phyloP scores from a whole-genome alignment of 2,329 filamentous ascomycete species.

The Drechslera avenae region DNA sequence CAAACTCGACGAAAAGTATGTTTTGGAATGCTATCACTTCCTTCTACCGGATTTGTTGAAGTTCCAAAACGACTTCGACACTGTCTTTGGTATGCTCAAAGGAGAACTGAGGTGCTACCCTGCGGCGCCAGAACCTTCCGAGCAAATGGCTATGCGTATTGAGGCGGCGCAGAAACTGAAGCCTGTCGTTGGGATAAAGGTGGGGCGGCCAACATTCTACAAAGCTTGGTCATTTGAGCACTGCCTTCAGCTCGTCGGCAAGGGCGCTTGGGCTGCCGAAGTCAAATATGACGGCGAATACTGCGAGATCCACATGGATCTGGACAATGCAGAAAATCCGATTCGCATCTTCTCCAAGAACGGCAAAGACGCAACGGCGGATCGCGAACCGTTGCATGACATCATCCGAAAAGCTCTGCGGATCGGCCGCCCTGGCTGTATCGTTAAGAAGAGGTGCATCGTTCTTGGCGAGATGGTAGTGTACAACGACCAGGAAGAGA shows the following conservation, averaged over 20 bases:
- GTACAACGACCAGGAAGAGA: slow-evolving; percentile 69
- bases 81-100: slow-evolving; percentile 63
- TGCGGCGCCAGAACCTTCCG: slow-evolving; percentile 40
- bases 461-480: slow-evolving; percentile 83
- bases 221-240: slow-evolving; percentile 67
- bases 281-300: slow-evolving; percentile 89
- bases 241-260: slow-evolving; percentile 68
- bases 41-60: slow-evolving; percentile 71
- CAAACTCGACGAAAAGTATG: slow-evolving; percentile 60
- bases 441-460: slow-evolving; percentile 70
- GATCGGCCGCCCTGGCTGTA: slow-evolving; percentile 64
- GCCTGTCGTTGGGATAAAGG: slow-evolving; percentile 52
- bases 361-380: slow-evolving; percentile 82
- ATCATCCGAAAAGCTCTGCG: slow-evolving; percentile 68
- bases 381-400: slow-evolving; percentile 66
- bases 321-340: slow-evolving; percentile 58
- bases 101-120: slow-evolving; percentile 48
- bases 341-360: slow-evolving; percentile 91
- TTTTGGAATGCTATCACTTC: slow-evolving; percentile 69
- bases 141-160: slow-evolving; percentile 40
- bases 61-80: slow-evolving; percentile 70
- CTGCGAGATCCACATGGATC: slow-evolving; percentile 80
- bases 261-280: slow-evolving; percentile 72
- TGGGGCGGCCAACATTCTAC: slow-evolving; percentile 52
- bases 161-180: slow-evolving; percentile 48